phyloP scores from a whole-genome alignment of 768 basidiomycete species.

The Hemileccinum impolitum region DNA sequence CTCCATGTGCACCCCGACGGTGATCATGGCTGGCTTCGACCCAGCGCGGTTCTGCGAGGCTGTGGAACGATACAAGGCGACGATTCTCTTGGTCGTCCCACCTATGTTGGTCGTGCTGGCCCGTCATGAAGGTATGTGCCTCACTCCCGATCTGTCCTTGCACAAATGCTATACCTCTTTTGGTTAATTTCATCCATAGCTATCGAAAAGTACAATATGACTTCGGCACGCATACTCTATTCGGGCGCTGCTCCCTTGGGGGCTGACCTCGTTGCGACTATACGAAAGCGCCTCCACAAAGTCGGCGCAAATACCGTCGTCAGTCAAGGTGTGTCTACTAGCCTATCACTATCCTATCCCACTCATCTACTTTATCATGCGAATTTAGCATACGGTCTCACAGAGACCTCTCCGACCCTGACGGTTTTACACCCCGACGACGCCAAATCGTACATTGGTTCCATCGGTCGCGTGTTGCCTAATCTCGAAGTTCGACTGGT shows the following conservation, averaged over 20 bases:
- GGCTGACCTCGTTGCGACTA: conserved; percentile 52
- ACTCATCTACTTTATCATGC: background rate
- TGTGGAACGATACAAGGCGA: conserved; percentile 64
- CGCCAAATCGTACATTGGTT: conserved; percentile 51
- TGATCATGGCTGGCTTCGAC: conserved; percentile 70
- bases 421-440: conserved; percentile 50
- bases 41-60: conserved; percentile 61
- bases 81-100: conserved; percentile 63
- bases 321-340: conserved; percentile 44
- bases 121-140: conserved; percentile 59
- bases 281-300: conserved; percentile 37
- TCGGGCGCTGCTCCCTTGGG: conserved; percentile 84
- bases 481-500: conserved; percentile 76
- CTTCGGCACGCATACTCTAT: conserved; percentile 51
- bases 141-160: background rate
- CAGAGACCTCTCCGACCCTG: conserved; percentile 77
- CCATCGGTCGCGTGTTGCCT: conserved; percentile 66
- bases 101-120: conserved; percentile 79
- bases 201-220: conserved; percentile 64
- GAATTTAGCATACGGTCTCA: conserved; percentile 65
- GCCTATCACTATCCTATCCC: background rate
- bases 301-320: conserved; percentile 42
- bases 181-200: conserved; percentile 32
- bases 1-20: conserved; percentile 44
- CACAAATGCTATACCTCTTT: background rate